These are phyloP conservation scores for Brassica balearica DNA, from an alignment of 441 rosid genomes.

Conservation along the genomic window DNA sequence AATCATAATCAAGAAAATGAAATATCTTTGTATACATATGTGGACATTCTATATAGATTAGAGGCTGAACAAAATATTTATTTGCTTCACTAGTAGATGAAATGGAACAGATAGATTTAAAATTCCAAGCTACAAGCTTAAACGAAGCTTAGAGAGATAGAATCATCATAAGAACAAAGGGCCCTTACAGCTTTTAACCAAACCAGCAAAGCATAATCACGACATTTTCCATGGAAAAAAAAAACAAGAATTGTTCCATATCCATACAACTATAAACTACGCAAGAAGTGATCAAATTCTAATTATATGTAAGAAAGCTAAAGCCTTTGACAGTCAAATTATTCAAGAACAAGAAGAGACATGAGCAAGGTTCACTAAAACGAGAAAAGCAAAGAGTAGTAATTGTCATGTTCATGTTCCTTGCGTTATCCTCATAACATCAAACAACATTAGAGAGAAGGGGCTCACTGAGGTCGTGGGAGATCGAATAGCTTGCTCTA, in stretches of 20 bases:
- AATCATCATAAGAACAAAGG: too few species aligned
- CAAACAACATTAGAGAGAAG: not conserved
- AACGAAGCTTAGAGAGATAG: not conserved
- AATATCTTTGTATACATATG: slow-evolving; percentile 25
- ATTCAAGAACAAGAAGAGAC: not conserved
- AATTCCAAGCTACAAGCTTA: not conserved
- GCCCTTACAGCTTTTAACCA: not conserved
- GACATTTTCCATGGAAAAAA: not conserved
- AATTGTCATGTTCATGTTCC: not conserved
- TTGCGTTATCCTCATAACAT: slow-evolving; percentile 1
- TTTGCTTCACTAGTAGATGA: not conserved
- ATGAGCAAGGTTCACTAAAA: not conserved
- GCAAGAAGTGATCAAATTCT: not conserved
- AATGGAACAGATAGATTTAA: not conserved
- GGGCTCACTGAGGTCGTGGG: not conserved
- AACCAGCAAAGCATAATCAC: slow-evolving; percentile 3
- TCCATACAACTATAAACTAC: not conserved
- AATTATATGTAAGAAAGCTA: not conserved
- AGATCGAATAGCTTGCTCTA: not conserved
- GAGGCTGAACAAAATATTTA: not conserved
- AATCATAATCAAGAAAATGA: not conserved
- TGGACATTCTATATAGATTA: not conserved
- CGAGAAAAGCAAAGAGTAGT: not conserved
- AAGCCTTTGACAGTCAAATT: not conserved
- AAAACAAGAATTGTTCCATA: not conserved